Base-by-base conservation (phyloP, 2,329 filamentous ascomycete species). In the Paecilomyces variotii region DNA sequence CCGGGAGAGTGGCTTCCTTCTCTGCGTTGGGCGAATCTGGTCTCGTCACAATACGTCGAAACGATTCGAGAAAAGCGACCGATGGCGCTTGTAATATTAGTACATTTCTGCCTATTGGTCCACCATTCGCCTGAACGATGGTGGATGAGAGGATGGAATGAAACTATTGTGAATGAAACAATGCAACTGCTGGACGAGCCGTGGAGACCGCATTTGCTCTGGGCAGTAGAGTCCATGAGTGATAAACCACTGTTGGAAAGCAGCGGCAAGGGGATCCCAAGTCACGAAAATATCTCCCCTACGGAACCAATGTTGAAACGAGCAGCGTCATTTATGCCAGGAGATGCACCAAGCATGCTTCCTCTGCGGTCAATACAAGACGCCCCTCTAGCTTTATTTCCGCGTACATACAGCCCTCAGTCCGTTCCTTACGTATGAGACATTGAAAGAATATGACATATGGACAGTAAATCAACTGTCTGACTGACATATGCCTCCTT, bases 121-220 rank as follows among this genome's bases (percentile, higher is more conserved):
- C 34, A 56, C 32, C 25, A 30, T 19, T 55, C 53, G 10, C 54
- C 35, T 28, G 55, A 59, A 3, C 57, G 55, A 19, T 59, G 57
- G 57, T 56, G 57, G 54, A 56, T 59, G 57, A 59, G 49, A n/a
- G 57, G 54, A 35, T 59, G 54, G 57, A 56, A 54, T 53, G 57
- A 59, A 14, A 54, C 39, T 54, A 56, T 56, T 32, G 55, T 59
- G 24, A 39, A 56, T 26, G 32, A 56, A 26, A 54, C 39, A 2
- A 54, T 56, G 52, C 51, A 34, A 28, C 57, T 59, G 11, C 54
- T 59, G 24, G 57, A 59, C 12, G 45, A 32, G n/a, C 32, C 54
- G 51, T 59, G 57, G 54, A 32, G 28, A 50, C 54, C 49, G 52
- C 56, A 52, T 25, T 30, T 59, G 53, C 25, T 12, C 24, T 34